phyloP scores from a whole-genome alignment of 2,329 filamentous ascomycete species.

The Ceratocystis colombiana region DNA sequence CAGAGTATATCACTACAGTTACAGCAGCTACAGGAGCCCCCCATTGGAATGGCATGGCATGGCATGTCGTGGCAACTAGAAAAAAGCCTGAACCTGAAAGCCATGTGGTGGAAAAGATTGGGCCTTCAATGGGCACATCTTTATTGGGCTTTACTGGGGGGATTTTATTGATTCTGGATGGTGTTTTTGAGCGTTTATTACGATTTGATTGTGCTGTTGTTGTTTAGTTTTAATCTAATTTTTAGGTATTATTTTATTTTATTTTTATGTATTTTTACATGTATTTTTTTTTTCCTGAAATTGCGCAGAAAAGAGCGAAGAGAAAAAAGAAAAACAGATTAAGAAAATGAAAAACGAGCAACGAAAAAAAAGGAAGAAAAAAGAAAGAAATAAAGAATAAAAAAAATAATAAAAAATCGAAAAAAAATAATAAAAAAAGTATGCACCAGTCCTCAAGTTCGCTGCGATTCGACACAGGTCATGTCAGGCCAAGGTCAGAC shows the following conservation, averaged over 20 bases:
- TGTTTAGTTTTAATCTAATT: background rate
- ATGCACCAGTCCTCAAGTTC: too few relatives aligned
- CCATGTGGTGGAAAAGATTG: constrained; percentile 6
- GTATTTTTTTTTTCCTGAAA: background rate
- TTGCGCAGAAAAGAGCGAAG: background rate
- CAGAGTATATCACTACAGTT: too few relatives aligned
- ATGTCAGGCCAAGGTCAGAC: background rate
- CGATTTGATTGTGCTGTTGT: background rate
- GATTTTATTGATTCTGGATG: too few relatives aligned
- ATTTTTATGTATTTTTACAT: background rate
- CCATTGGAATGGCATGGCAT: too few relatives aligned
- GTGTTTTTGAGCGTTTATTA: background rate
- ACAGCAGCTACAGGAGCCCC: too few relatives aligned
- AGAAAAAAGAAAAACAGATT: background rate
- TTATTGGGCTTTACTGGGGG: too few relatives aligned
- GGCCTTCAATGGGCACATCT: background rate
- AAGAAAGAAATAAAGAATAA: background rate
- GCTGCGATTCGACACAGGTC: background rate
- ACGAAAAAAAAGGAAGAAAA: background rate
- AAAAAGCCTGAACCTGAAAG: background rate
- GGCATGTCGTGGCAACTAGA: too few relatives aligned
- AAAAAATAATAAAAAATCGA: too few relatives aligned
- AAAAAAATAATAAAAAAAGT: too few relatives aligned
- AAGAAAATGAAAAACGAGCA: background rate
- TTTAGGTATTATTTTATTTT: background rate